phyloP scores from a whole-genome alignment of 257 asterid species.

The Vinca minor region DNA sequence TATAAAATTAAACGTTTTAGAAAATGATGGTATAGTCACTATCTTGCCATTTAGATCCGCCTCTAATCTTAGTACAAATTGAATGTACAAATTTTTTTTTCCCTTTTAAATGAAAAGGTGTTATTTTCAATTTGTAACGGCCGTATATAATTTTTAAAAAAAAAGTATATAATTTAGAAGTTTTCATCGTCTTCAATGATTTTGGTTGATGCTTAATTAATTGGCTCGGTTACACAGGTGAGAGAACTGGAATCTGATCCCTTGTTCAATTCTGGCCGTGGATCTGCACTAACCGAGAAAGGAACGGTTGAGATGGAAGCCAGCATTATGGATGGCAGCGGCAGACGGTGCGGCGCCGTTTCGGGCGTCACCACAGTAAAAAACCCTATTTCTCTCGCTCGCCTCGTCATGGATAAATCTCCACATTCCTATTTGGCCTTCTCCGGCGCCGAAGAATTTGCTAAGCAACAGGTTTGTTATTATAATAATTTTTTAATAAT shows the following conservation, averaged over 20 bases:
- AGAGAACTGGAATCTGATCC: slow-evolving; percentile 90
- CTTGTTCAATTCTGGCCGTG: slow-evolving; percentile 87
- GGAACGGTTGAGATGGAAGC: slow-evolving; percentile 99
- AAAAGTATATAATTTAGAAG: too few relatives aligned
- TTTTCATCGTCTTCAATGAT: too few relatives aligned
- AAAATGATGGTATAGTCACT: too few relatives aligned
- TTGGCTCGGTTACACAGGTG: slow-evolving; percentile 36
- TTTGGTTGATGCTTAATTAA: too few relatives aligned
- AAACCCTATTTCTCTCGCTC: slow-evolving; percentile 90
- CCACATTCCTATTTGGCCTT: slow-evolving; percentile 93
- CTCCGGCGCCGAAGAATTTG: slow-evolving; percentile 85
- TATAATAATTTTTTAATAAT: too few relatives aligned
- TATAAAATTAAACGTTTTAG: too few relatives aligned
- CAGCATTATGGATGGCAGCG: slow-evolving; percentile 86
- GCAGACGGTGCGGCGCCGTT: slow-evolving; percentile 96
- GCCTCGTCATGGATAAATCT: slow-evolving; percentile 92
- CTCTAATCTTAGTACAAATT: too few relatives aligned
- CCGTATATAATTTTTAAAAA: too few relatives aligned
- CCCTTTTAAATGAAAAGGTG: too few relatives aligned
- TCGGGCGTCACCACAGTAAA: slow-evolving; percentile 82
- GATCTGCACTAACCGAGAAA: slow-evolving; percentile 86
- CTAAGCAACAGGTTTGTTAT: slow-evolving; percentile 59
- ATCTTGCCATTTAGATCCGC: too few relatives aligned
- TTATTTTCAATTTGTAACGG: too few relatives aligned
- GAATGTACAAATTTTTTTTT: too few relatives aligned